Base-by-base conservation (phyloP, 2,329 filamentous ascomycete genomes). In the Neonectria faginata region DNA sequence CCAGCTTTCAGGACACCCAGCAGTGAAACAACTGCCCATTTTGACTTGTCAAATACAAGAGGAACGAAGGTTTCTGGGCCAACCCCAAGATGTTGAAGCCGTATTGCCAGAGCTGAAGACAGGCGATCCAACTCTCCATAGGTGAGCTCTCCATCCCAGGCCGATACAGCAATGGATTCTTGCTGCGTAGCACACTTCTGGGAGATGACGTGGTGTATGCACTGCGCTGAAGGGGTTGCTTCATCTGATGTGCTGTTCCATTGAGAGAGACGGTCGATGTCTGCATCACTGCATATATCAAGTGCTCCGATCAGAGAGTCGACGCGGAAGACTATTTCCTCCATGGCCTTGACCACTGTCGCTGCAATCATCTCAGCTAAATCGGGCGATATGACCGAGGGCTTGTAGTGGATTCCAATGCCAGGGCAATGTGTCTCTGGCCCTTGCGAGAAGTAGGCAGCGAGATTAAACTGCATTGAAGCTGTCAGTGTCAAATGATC, bases 1-100 rank as follows among this genome's bases (percentile, higher is more conserved):
- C 77, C 78, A 41, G 77, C 72, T 48, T 77, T 79, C 42, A 79
- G 62, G 2, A 79, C 72, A 6, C 67, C 76, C 16, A 80, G 60
- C 56, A 77, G 74, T 0, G 74, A 72, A 6, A 79, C 70, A 2
- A 55, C n/a, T 1, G 48, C 33, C 62, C 62, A 65, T 7, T 44
- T 18, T 44, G 41, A 44, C 7, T n/a, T 67, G 5, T 64, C 61
- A 20, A 64, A 67, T 9, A 41, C 60, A 22, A 58, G 22, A 5
- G 42, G 51, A 18, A 64, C 60, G 3, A 57, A 48, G 18, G 44
- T 27, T 14, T 59, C 50, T 2, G 36, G 45, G 3, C 29, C 39
- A 12, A 67, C 47, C 11, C 50, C 61, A 10, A 54, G 14, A 12
- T 42, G 20, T 1, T 67, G 41, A 27, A 70, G 59, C 7, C 48